Base-by-base conservation (phyloP, 768 basidiomycete genomes). In the Boletus subparvulus region DNA sequence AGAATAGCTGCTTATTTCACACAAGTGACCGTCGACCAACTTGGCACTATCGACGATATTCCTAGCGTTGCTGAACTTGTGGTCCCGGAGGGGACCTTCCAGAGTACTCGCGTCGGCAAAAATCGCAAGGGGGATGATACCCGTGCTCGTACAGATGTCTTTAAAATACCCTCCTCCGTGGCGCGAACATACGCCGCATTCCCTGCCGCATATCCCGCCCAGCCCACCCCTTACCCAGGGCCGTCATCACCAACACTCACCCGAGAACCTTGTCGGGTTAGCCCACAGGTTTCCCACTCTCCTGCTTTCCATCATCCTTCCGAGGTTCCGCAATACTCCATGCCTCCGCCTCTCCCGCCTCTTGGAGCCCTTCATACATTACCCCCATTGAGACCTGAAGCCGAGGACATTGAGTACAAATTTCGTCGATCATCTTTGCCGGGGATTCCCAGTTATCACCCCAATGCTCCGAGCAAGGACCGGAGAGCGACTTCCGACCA, bases 1-100 rank as follows among this genome's bases (percentile, higher is more conserved):
- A 54, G 48, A 58, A 56, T 71, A 92, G 90, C 88, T 69, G 88
- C 90, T 5, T 92, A 92, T 71, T 92, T 90, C 68, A 89, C 90
- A 30, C 88, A 90, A 61, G 75, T 79, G 5, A 89, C 87, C 0
- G 83, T 90, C 28, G 87, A 90, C 68, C 76, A 83, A 42, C 77
- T 92, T 37, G 79, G 81, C 44, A 87, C 85, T 6, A 83, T 92
- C 49, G 89, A 92, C 59, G 83, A 88, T 59, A 76, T 88, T 64
- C 77, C 78, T 13, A 71, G 71, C 24, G 77, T 92, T 14, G 76
- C 78, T 35, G 82, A 83, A 52, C 75, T 90, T 47, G 69, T 74
- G n/a, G 83, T 90, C 0, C 87, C 90, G 3, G 79, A 84, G 1
- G 85, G 83, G 13, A 70, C 83, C 49, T 90, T 89, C 73, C 83